Evolutionary conservation across 2,329 filamentous ascomycete genomes (phyloP).

Genomic region (Colletotrichum spaethianum): DNA sequence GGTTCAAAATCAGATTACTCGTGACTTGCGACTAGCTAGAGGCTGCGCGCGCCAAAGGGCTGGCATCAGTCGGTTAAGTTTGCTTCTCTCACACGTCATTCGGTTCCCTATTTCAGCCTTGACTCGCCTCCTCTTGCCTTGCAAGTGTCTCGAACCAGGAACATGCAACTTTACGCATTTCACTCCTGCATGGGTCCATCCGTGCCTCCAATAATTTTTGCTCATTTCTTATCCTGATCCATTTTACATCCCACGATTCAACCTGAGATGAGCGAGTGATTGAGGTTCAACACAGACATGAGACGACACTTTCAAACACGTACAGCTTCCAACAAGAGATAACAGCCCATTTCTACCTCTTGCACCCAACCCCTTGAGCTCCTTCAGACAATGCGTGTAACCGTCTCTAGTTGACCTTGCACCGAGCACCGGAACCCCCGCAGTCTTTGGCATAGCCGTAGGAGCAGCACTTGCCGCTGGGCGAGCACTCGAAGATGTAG

Average conservation of each 20-base stretch:
- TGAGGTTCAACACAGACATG: constrained; percentile 11
- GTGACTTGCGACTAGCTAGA: constrained; percentile 21
- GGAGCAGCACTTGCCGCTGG: constrained; percentile 44
- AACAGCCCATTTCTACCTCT: neutral
- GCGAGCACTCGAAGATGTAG: constrained; percentile 46
- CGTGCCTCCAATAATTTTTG: constrained; percentile 24
- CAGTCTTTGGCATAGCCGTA: constrained; percentile 45
- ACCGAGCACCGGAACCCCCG: constrained; percentile 29
- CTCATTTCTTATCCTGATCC: constrained; percentile 20
- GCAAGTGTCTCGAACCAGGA: constrained; percentile 30
- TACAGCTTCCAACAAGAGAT: neutral
- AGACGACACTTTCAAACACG: constrained; percentile 25
- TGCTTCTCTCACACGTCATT: constrained; percentile 41
- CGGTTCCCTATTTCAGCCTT: constrained; percentile 29
- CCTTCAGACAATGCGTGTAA: constrained; percentile 2
- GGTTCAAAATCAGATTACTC: constrained; percentile 30
- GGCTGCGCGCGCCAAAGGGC: constrained; percentile 26
- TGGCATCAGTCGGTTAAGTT: constrained; percentile 37
- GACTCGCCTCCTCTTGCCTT: constrained; percentile 38
- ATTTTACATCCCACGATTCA: constrained; percentile 12
- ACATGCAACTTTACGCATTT: constrained; percentile 37
- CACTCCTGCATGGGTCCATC: constrained; percentile 35
- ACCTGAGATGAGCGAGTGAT: constrained; percentile 9
- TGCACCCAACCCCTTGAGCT: neutral
- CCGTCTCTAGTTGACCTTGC: constrained; percentile 17